Evolutionary conservation across 352 stramenopile genomes (phyloP), one percentile per base, ranked within the genome.

Genomic region (Pythium sukuiense): DNA sequence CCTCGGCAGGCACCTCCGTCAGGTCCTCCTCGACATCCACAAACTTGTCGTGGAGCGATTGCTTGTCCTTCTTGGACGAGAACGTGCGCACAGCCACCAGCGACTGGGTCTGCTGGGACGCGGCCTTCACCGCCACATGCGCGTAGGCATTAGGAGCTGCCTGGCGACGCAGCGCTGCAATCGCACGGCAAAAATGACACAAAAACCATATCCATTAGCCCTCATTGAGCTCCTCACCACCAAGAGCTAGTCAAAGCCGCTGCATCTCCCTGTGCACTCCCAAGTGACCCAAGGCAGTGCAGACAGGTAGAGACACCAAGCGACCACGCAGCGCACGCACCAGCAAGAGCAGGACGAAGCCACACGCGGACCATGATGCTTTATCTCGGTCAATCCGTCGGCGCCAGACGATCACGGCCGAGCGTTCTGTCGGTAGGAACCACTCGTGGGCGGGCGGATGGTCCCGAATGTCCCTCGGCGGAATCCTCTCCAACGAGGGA

Each of bases 331-430:
- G 41, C 18, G 41, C 16, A 48, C 76, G 63, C 65, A 89, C 77
- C 78, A 67, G 67, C 59, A 61, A 85, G 70, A 61, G 79, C 76
- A 20, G 82, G 82, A 74, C 82, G 82, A 62, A 90, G 77, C 74
- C 77, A 86, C 70, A 89, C 82, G 73, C 80, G 80, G 76, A 90
- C 75, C 82, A 90, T 90, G 66, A 61, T 70, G 69, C 61, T 71
- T 68, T 64, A 55, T 73, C 55, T 67, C 58, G 61, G 20, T 59
- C 62, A 62, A 63, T 63, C 45, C 43, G 63, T 58, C 68, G 52
- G 68, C 68, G 46, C 58, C 62, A 61, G 37, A 66, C 65, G 52
- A 71, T 71, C 64, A 63, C 64, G 63, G 53, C 63, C 63, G 55
- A 70, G 63, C 63, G 63, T 71, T 72, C 53, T 66, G 41, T 46